These are phyloP conservation scores for Tolypocladium pustulatum DNA, from an alignment of 2,329 filamentous ascomycete species.

Conservation along the genomic window DNA sequence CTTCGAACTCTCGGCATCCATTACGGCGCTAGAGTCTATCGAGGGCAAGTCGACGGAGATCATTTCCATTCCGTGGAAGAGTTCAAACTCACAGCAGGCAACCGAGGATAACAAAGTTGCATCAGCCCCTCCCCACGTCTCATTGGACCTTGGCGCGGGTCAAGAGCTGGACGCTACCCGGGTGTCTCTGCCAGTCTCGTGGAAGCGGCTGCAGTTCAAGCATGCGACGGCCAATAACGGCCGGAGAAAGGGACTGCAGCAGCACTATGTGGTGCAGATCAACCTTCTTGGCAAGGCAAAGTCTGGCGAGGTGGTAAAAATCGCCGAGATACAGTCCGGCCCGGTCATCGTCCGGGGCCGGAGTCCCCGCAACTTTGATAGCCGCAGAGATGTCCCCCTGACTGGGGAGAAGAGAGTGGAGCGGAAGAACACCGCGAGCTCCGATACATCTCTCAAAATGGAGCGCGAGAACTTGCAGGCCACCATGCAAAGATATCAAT, in stretches of 20 bases:
- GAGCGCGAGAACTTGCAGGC: slow-evolving; percentile 21
- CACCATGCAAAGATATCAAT: slow-evolving; percentile 18
- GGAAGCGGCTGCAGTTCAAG: slow-evolving; percentile 92
- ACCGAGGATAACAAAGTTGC: slow-evolving; percentile 39
- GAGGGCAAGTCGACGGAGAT: slow-evolving; percentile 89
- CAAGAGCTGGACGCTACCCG: slow-evolving; percentile 69
- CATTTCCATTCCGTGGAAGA: slow-evolving; percentile 95
- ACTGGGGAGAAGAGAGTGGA: slow-evolving; percentile 42
- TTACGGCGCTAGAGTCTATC: slow-evolving; percentile 82
- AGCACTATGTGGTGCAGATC: slow-evolving; percentile 86
- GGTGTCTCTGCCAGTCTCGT: slow-evolving; percentile 74
- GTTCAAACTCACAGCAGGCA: slow-evolving; percentile 42
- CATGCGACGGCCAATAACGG: slow-evolving; percentile 96
- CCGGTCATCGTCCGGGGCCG: slow-evolving; percentile 92
- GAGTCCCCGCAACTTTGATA: slow-evolving; percentile 90
- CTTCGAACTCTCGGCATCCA: slow-evolving; percentile 67
- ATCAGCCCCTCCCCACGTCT: slow-evolving; percentile 40
- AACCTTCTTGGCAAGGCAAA: slow-evolving; percentile 70
- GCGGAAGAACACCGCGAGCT: slow-evolving; percentile 28
- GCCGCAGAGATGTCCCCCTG: slow-evolving; percentile 73
- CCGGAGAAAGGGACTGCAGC: slow-evolving; percentile 83
- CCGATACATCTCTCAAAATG: slow-evolving; percentile 22
- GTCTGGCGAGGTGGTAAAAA: slow-evolving; percentile 53
- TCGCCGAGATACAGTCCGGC: slow-evolving; percentile 80
- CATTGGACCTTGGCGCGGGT: slow-evolving; percentile 43